Evolutionary conservation across 805 yeast species (phyloP), one percentile per base, ranked within the genome.

Genomic region (Barnettozyma siamensis): DNA sequence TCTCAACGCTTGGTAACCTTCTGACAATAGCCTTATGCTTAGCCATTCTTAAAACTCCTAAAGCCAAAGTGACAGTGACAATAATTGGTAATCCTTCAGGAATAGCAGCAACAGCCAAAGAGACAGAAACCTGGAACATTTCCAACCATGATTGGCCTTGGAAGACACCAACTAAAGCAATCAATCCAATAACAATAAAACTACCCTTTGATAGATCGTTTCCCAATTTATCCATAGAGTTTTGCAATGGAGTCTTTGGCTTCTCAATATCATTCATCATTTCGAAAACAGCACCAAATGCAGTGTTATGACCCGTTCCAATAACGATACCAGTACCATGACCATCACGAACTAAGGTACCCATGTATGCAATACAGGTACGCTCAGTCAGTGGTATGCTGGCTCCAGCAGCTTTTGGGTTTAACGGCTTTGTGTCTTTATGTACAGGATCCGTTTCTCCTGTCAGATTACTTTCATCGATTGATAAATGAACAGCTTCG

Each of bases 31-130:
- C 99, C 55, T 83, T 85, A 53, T 88, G 82, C 40, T 78, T 79
- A 6, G 99, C 97, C 99, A 93, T 93, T 66, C 98, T 75, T 51
- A 93, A 70, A 33, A 93, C 99, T 37, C 99, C 99, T 18, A 93
- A 70, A 0, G 99, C 99, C 48, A 93, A 70, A 0, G 99, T 93
- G 9, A 93, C 99, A 6, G 99, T 91, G 31, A 93, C 99, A 60
- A 93, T 93, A 55, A 93, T 93, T 1, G 99, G 99, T 51, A 93
- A 74, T 41, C 99, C 99, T 64, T 93, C 99, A 5, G 99, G 99
- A 53, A 93, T 93, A 4, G 99, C 99, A 38, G 99, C 99, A 16
- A 93, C 99, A 3, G 99, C 99, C 47, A 93, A 71, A 2, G 97
- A 88, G 9, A 93, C 99, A 1, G 96, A 87, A 44, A 93, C 88